phyloP scores from a whole-genome alignment of 495 filamentous ascomycete species.

The Bathelium albidoporum region DNA sequence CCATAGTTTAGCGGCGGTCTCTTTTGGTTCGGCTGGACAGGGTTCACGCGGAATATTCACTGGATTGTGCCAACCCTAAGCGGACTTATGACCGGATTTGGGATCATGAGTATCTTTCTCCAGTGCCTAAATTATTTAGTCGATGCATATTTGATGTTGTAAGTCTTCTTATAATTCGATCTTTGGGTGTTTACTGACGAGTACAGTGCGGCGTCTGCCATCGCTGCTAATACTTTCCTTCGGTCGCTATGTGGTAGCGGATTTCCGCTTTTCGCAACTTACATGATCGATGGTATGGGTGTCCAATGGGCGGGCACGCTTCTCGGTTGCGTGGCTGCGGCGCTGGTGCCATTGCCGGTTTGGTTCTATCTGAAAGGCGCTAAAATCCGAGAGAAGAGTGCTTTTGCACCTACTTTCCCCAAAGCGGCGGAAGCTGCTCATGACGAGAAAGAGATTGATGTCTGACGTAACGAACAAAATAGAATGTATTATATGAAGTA shows the following conservation, averaged over 20 bases:
- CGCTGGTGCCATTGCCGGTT: slow-evolving; percentile 66
- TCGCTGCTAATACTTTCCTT: slow-evolving; percentile 82
- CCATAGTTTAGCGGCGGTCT: slow-evolving; percentile 55
- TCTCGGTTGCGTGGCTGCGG: slow-evolving; percentile 59
- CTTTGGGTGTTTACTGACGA: slow-evolving; percentile 19
- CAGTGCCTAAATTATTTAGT: slow-evolving; percentile 80
- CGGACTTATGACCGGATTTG: slow-evolving; percentile 52
- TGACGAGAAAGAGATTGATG: slow-evolving; percentile 6
- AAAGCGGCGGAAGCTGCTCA: slow-evolving; percentile 5
- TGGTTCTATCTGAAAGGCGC: slow-evolving; percentile 54
- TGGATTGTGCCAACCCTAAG: slow-evolving; percentile 76
- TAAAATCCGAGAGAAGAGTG: slow-evolving; percentile 53
- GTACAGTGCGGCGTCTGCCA: slow-evolving; percentile 61
- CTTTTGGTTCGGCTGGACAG: slow-evolving; percentile 85
- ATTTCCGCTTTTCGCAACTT: slow-evolving; percentile 72
- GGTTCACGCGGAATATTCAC: slow-evolving; percentile 51
- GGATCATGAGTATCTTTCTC: slow-evolving; percentile 71
- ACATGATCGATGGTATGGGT: slow-evolving; percentile 71
- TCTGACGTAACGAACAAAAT: not conserved
- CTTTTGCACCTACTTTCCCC: slow-evolving; percentile 50
- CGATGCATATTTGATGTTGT: slow-evolving; percentile 82
- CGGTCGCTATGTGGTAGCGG: slow-evolving; percentile 65
- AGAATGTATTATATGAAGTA: not conserved
- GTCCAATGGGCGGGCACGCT: slow-evolving; percentile 71
- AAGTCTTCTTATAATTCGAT: slow-evolving; percentile 27